Evolutionary conservation across 305 asterid species (phyloP).

Genomic region (Fraxinus ornus): DNA sequence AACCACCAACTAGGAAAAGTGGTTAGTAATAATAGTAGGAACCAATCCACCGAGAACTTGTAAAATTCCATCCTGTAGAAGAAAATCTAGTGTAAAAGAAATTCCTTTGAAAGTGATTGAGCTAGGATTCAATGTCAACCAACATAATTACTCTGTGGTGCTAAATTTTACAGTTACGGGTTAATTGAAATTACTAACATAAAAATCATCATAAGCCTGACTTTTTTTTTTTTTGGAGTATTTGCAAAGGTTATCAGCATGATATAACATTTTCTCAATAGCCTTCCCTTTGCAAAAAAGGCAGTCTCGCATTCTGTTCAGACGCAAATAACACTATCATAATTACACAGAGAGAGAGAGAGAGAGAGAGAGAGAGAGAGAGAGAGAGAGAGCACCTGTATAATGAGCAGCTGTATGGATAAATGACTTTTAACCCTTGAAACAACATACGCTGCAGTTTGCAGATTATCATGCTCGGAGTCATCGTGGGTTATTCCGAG

Average conservation of each 20-base stretch:
- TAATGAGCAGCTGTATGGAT: slow-evolving; percentile 65
- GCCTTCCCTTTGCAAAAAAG: neutral
- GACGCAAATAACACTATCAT: neutral
- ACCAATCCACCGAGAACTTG: neutral
- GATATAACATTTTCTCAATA: neutral
- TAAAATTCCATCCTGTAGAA: neutral
- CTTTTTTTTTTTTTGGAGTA: neutral
- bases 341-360: slow-evolving; percentile 3
- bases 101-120: neutral
- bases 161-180: neutral
- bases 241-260: neutral
- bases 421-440: slow-evolving; percentile 88
- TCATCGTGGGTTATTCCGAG: slow-evolving; percentile 43
- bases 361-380: neutral
- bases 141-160: neutral
- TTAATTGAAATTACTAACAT: neutral
- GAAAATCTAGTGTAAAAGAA: neutral
- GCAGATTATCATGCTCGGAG: slow-evolving; percentile 63
- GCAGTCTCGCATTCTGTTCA: neutral
- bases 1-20: neutral
- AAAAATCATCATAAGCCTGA: neutral
- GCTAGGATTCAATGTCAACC: neutral
- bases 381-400: slow-evolving; percentile 58
- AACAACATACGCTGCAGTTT: slow-evolving; percentile 66
- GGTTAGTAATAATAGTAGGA: neutral